A percentile compares a stretch with the other conserved stretches of the same genome.
These are phyloP conservation scores for Epithemia pelagica DNA, from an alignment of 108 stramenopile species.

Conservation along the genomic window DNA sequence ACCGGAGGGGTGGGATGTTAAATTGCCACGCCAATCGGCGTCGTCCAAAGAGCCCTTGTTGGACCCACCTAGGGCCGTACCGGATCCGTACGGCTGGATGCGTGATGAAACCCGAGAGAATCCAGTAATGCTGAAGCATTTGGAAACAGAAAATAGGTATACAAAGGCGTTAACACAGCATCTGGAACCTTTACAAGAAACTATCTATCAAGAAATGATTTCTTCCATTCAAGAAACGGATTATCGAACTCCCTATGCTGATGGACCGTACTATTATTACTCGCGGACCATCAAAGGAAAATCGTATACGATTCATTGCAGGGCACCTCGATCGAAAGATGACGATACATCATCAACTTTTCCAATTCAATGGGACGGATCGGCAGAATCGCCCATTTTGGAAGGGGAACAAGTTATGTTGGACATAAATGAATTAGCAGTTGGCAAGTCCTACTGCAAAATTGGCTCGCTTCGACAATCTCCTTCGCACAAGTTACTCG, in stretches of 20 bases:
- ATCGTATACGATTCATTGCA: slow-evolving; percentile 78
- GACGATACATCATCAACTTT: not conserved
- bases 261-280: slow-evolving; percentile 76
- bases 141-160: slow-evolving; percentile 83
- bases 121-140: slow-evolving; percentile 62
- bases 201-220: slow-evolving; percentile 77
- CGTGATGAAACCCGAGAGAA: slow-evolving; percentile 78
- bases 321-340: slow-evolving; percentile 41
- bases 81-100: slow-evolving; percentile 90
- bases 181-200: slow-evolving; percentile 43
- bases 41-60: slow-evolving; percentile 55
- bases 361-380: slow-evolving; percentile 52
- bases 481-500: slow-evolving; percentile 62
- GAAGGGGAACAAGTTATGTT: slow-evolving; percentile 69
- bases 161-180: slow-evolving; percentile 52
- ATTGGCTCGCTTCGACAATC: slow-evolving; percentile 53
- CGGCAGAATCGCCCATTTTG: slow-evolving; percentile 50
- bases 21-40: slow-evolving; percentile 50
- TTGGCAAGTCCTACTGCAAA: slow-evolving; percentile 75
- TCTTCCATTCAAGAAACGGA: slow-evolving; percentile 76
- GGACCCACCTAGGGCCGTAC: slow-evolving; percentile 58
- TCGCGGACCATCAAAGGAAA: slow-evolving; percentile 84
- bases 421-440: slow-evolving; percentile 84
- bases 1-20: slow-evolving; percentile 18
- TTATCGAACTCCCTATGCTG: slow-evolving; percentile 62